Evolutionary conservation across 495 filamentous ascomycete species (phyloP).

Genomic region (Schizothecium vesticola): DNA sequence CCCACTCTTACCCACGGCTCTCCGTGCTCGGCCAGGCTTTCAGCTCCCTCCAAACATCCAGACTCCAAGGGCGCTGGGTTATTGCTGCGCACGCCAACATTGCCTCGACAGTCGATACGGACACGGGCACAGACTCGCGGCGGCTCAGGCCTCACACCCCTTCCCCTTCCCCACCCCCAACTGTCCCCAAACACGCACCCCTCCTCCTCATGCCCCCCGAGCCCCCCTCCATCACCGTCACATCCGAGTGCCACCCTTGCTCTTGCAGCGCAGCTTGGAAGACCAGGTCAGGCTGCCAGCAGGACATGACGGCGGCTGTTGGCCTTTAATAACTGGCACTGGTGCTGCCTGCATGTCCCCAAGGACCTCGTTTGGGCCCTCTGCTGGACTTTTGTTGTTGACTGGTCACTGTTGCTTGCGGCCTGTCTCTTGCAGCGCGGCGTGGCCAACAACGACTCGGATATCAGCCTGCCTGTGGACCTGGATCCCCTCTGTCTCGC

Average conservation of each 20-base stretch:
- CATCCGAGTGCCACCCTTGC: constrained; percentile 30
- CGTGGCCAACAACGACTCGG: constrained; percentile 20
- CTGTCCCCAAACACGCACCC: constrained; percentile 19
- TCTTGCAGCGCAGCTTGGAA: constrained; percentile 22
- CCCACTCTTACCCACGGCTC: neutral
- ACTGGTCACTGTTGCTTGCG: constrained; percentile 12
- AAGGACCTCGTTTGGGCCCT: constrained; percentile 11
- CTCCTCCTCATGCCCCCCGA: constrained; percentile 8
- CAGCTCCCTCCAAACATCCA: neutral
- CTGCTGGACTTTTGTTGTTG: constrained; percentile 19
- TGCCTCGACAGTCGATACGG: neutral
- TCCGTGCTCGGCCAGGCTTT: neutral
- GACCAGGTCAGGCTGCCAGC: constrained; percentile 4
- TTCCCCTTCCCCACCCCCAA: constrained; percentile 18
- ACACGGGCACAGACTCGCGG: constrained; percentile 13
- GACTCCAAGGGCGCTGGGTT: neutral
- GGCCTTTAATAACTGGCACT: constrained; percentile 31
- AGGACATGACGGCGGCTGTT: constrained; percentile 8
- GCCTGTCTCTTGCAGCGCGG: constrained; percentile 16
- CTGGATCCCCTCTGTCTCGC: constrained; percentile 12
- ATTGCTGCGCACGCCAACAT: neutral
- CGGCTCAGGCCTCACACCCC: constrained; percentile 13
- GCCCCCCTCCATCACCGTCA: constrained; percentile 31
- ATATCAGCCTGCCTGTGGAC: constrained; percentile 14
- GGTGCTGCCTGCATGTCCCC: constrained; percentile 19